Conservation (phyloP, 345 rosid genomes). For the Lagerstroemia speciosa region DNA sequence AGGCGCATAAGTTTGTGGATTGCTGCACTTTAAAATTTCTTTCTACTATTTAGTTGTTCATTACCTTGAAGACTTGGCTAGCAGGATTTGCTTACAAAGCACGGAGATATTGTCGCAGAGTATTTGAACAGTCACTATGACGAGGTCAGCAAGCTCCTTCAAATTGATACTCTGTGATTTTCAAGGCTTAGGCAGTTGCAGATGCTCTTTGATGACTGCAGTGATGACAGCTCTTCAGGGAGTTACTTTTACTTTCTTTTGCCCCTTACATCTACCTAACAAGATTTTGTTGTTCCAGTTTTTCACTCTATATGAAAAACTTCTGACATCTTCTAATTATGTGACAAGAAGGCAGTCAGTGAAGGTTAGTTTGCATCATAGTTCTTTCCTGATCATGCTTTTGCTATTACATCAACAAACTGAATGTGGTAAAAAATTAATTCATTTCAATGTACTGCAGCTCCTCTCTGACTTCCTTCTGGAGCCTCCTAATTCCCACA, state of each 20-base stretch:
- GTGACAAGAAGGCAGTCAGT: conserved; percentile 96
- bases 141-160: conserved; percentile 46
- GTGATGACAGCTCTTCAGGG: background rate
- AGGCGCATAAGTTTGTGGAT: conserved; percentile 17
- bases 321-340: conserved; percentile 76
- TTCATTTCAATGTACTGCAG: conserved; percentile 23
- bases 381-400: background rate
- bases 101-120: conserved; percentile 60
- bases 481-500: conserved; percentile 76
- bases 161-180: background rate
- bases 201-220: background rate
- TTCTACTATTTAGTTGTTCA: conserved; percentile 6
- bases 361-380: conserved; percentile 45
- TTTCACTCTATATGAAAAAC: conserved; percentile 75
- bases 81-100: conserved; percentile 91
- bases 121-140: conserved; percentile 69
- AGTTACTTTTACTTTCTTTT: no score
- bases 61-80: conserved; percentile 11
- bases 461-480: conserved; percentile 89
- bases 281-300: conserved; percentile 50
- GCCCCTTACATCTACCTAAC: conserved; percentile 15
- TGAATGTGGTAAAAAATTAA: background rate
- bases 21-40: conserved; percentile 6
- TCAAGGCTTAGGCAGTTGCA: background rate
- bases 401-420: background rate